A percentile compares a stretch with the other conserved stretches of the same genome.
Evolutionary conservation across 345 rosid species (phyloP).

Genomic region (Corchorus olitorius): DNA sequence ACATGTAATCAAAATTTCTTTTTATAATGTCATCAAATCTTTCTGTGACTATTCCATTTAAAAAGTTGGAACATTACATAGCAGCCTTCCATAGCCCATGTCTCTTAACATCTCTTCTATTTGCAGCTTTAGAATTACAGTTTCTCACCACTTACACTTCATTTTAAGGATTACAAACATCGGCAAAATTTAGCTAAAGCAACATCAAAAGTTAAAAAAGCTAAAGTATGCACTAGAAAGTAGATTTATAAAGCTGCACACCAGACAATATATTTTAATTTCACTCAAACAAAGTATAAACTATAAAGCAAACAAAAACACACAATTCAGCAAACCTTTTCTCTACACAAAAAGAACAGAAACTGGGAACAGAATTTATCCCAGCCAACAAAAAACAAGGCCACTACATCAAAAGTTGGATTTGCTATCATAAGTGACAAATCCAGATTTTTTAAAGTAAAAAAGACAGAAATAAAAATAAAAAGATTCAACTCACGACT

Average conservation of each 20-base stretch:
- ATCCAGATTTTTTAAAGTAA: no score
- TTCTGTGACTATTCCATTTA: background rate
- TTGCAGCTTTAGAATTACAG: no score
- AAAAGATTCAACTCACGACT: no score
- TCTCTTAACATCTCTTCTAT: background rate
- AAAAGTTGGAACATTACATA: background rate
- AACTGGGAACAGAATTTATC: background rate
- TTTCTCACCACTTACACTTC: background rate
- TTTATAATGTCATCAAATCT: background rate
- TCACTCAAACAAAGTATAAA: background rate
- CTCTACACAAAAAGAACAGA: background rate
- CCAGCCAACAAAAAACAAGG: no score
- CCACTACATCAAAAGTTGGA: no score
- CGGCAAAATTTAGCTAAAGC: background rate
- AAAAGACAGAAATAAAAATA: no score
- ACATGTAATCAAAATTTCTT: background rate
- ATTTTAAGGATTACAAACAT: background rate
- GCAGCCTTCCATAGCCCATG: background rate
- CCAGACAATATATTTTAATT: background rate
- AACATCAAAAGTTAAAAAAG: background rate
- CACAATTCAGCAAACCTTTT: background rate
- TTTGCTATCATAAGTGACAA: no score
- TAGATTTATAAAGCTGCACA: background rate
- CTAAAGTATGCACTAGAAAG: background rate
- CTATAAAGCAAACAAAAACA: background rate